Base-by-base conservation (phyloP, 768 basidiomycete species). In the Candolleomyces eurysporus region DNA sequence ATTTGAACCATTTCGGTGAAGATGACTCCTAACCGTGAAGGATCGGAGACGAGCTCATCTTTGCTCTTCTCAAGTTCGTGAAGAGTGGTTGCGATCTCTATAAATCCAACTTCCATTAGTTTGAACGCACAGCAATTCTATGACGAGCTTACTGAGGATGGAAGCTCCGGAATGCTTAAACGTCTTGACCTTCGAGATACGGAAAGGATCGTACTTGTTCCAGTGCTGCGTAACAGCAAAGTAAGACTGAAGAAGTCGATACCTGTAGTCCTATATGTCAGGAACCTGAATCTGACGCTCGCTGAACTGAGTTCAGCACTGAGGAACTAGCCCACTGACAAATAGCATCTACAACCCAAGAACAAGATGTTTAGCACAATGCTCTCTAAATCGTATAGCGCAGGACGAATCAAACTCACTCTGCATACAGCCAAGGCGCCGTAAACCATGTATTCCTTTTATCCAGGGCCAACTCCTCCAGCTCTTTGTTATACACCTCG, bases 391-490 rank as follows among this genome's bases (percentile, higher is more conserved):
- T 32, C 22, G 63, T 55, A 59, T 43, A 36, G 36, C 36, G 6
- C 36, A 36, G 26, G 26, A 26, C 2, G 26, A 61, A 13, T 14
- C 62, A 69, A 55, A 75, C 90, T 65, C 77, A 97, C 89, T 98
- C 96, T 60, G 94, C 94, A 71, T 82, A 98, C n/a, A 99, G 81
- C 96, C 96, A 99, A 1, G 95, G 93, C 5, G 92, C 86, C 8
- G 85, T 90, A 70, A 93, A 94, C 96, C 96, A 99, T 0, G 89
- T 91, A 62, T 87, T 81, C 66, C 80, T 78, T 3, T 73, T 71
- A 1, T 78, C 70, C 30, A 76, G 72, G 0, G 76, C 75, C 1
- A 91, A 79, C 0, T 73, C 71, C 5, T 72, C 71, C 13, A 99
- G 78, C 63, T 94, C 89, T 0, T 75, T 66, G 65, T 99, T 98